A percentile compares a stretch with the other conserved stretches of the same genome.
These are phyloP conservation scores for Naganishia randhawae DNA, from an alignment of 768 basidiomycete species.

Conservation along the genomic window DNA sequence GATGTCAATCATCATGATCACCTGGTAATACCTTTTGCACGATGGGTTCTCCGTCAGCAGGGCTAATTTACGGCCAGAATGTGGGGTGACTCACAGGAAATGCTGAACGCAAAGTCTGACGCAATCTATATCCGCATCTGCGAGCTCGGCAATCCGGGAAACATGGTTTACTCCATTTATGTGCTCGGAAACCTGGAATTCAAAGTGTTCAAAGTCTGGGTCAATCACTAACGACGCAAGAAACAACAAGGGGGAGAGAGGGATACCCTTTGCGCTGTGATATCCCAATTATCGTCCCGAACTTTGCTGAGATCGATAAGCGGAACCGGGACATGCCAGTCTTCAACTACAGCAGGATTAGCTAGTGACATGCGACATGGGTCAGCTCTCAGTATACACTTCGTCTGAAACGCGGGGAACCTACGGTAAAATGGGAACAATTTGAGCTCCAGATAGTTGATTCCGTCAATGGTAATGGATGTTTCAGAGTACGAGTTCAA, in stretches of 20 bases:
- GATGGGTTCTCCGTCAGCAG: neutral
- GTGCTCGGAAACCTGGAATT: slow-evolving; percentile 64
- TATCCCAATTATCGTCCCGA: slow-evolving; percentile 89
- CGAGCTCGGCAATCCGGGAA: slow-evolving; percentile 81
- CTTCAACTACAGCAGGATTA: slow-evolving; percentile 80
- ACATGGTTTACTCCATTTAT: slow-evolving; percentile 92
- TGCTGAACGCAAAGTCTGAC: slow-evolving; percentile 85
- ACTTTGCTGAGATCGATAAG: slow-evolving; percentile 76
- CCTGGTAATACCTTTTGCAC: slow-evolving; percentile 78
- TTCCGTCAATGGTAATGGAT: slow-evolving; percentile 78
- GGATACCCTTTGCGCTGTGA: slow-evolving; percentile 78
- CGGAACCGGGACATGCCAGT: slow-evolving; percentile 93
- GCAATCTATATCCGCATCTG: slow-evolving; percentile 77
- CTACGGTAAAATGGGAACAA: slow-evolving; percentile 85
- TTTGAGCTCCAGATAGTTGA: slow-evolving; percentile 91
- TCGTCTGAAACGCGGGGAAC: slow-evolving; percentile 13
- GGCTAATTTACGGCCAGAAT: neutral
- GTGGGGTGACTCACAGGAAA: slow-evolving; percentile 63
- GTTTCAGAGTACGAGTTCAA: slow-evolving; percentile 96
- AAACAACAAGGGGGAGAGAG: neutral
- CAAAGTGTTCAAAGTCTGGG: slow-evolving; percentile 16
- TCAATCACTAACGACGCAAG: neutral
- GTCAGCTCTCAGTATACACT: neutral
- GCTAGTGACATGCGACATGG: slow-evolving; percentile 43
- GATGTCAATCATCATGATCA: slow-evolving; percentile 92